Base-by-base conservation (phyloP, 2,329 filamentous ascomycete species). In the Fusarium paranaense region DNA sequence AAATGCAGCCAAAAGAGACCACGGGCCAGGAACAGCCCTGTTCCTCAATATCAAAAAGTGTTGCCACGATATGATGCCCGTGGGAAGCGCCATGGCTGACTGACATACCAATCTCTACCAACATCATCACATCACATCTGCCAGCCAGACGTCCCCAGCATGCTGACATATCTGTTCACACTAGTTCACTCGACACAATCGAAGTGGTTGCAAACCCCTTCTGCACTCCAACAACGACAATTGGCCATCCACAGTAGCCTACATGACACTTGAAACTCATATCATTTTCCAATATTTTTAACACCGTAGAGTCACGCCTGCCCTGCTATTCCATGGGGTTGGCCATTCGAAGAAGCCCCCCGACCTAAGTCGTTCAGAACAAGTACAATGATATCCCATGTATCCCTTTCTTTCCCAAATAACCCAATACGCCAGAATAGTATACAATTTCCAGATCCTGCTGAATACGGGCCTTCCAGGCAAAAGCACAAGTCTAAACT, bases 11-110 rank as follows among this genome's bases (percentile, higher is more conserved):
- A 58, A 38, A 57, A 56, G 52, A 58, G n/a, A 57, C 35, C 32
- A 38, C 40, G 58, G 37, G 37, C 66, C 30, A 58, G 47, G 59
- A 57, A 56, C 22, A 74, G 63, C 71, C 71, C 58, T 73, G 71
- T 59, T 68, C 32, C 4, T 45, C 32, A 58, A 57, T 45, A 40
- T 47, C n/a, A 40, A 42, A 62, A 52, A 52, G 47, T 52, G 47
- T n/a, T 62, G 30, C 30, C 62, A 33, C 50, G 40, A 37, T 10
- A 32, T 7, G 35, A 50, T 10, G 27, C 37, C 45, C 30, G 35
- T 40, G 18, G 37, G 37, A 59, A 18, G 42, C 35, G 11, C 27
- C 42, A 60, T 60, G 42, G 56, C 62, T 71, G 32, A 59, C 22
- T 60, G 32, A 50, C 42, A 45, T 30, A 30, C 14, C n/a, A 32